A percentile compares a stretch with the other conserved stretches of the same genome.
Conservation (phyloP, 2,329 filamentous ascomycete genomes). For the Elsinoe perseae region DNA sequence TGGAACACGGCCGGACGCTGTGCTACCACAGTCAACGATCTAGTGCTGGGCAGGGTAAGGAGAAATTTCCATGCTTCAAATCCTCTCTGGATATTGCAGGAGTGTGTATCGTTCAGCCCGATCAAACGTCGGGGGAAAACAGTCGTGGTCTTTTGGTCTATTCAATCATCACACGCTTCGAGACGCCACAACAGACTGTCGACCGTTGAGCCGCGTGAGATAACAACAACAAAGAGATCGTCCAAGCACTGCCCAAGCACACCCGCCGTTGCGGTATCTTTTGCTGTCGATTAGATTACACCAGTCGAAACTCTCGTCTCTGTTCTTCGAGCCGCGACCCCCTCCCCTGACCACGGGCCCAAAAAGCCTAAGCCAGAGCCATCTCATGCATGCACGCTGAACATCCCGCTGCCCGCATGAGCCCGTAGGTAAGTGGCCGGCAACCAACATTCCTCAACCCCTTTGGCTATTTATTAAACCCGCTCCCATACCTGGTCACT, state of each 20-base stretch:
- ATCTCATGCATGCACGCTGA: conserved; percentile 11
- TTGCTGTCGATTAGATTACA: conserved; percentile 16
- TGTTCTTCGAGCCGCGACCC: conserved; percentile 7
- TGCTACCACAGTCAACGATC: conserved; percentile 1
- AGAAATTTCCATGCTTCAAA: not conserved
- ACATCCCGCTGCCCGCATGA: not conserved
- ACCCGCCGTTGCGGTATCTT: conserved; percentile 12
- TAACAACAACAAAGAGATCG: conserved; percentile 12
- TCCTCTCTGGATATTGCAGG: conserved; percentile 4
- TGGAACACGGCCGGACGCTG: not conserved
- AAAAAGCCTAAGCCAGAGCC: not conserved
- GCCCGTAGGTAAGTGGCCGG: not conserved
- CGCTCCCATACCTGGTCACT: not conserved
- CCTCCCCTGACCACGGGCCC: conserved; percentile 6
- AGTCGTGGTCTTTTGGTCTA: not conserved
- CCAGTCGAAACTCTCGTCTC: not conserved
- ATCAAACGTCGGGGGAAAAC: conserved; percentile 8
- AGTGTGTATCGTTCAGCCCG: not conserved
- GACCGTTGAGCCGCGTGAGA: conserved; percentile 15
- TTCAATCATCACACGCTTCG: too few relatives aligned
- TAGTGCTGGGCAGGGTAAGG: not conserved
- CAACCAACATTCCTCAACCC: conserved; percentile 9
- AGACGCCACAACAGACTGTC: conserved; percentile 1
- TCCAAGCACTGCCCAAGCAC: not conserved
- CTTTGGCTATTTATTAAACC: conserved; percentile 11